These are phyloP conservation scores for Ensete ventricosum DNA, from an alignment of 176 grass and related monocot genomes.

Conservation along the genomic window DNA sequence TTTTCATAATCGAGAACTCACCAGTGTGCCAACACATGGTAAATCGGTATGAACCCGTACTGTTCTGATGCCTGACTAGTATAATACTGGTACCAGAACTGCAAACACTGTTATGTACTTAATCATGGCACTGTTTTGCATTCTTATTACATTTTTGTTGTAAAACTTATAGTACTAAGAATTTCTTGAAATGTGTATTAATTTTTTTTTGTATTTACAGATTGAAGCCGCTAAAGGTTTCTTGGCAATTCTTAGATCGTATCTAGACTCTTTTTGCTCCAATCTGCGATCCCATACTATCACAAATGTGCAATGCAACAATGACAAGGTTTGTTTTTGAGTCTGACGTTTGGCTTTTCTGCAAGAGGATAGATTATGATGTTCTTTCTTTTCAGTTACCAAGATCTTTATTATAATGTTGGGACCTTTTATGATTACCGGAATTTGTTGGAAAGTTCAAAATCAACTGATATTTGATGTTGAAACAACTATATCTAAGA, in stretches of 20 bases:
- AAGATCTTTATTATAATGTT: background rate
- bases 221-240: slow-evolving; percentile 98
- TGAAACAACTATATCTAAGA: too few relatives aligned
- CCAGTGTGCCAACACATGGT: too few relatives aligned
- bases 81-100: too few relatives aligned
- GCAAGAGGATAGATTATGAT: background rate
- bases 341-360: background rate
- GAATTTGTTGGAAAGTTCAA: background rate
- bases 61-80: too few relatives aligned
- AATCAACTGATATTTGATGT: background rate
- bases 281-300: slow-evolving; percentile 94
- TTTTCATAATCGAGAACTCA: too few relatives aligned
- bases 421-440: background rate
- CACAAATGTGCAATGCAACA: slow-evolving; percentile 98
- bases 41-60: too few relatives aligned
- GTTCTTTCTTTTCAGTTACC: too few relatives aligned
- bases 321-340: slow-evolving; percentile 70
- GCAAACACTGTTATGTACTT: too few relatives aligned
- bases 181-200: background rate
- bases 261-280: slow-evolving; percentile 91
- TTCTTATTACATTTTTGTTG: too few relatives aligned
- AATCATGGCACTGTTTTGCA: too few relatives aligned
- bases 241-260: slow-evolving; percentile 71
- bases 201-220: slow-evolving; percentile 33
- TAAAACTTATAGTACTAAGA: background rate